phyloP scores from a whole-genome alignment of 768 basidiomycete species.

The Leccinum sublutescens region DNA sequence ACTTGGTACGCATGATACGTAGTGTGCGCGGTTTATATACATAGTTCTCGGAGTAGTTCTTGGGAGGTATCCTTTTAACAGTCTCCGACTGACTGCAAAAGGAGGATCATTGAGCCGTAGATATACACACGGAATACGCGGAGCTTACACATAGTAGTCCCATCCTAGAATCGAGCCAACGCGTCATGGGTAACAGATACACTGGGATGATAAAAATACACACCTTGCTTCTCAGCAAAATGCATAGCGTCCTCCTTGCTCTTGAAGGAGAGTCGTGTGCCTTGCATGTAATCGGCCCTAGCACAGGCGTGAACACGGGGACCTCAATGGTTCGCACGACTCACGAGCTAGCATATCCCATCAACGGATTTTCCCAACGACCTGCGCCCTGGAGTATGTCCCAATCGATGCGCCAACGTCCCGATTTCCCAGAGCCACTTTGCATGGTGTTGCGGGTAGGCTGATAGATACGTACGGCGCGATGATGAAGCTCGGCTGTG shows the following conservation, averaged over 20 bases:
- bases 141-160: slow-evolving; percentile 85
- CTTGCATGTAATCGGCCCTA: slow-evolving; percentile 96
- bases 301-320: background rate
- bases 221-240: slow-evolving; percentile 97
- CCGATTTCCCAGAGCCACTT: slow-evolving; percentile 80
- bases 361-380: slow-evolving; percentile 97
- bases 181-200: slow-evolving; percentile 1
- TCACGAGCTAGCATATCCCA: slow-evolving; percentile 96
- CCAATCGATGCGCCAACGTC: slow-evolving; percentile 94
- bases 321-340: slow-evolving; percentile 30
- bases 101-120: slow-evolving; percentile 2
- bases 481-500: slow-evolving; percentile 79
- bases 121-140: slow-evolving; percentile 3
- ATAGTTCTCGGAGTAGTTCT: slow-evolving; percentile 92
- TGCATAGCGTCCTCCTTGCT: slow-evolving; percentile 89
- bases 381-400: slow-evolving; percentile 87
- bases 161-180: slow-evolving; percentile 55
- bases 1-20: slow-evolving; percentile 88
- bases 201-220: slow-evolving; percentile 10
- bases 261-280: slow-evolving; percentile 77
- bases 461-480: slow-evolving; percentile 88
- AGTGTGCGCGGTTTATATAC: slow-evolving; percentile 78
- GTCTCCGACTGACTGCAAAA: slow-evolving; percentile 52
- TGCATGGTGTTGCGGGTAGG: slow-evolving; percentile 95
- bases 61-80: slow-evolving; percentile 70